A percentile compares a stretch with the other conserved stretches of the same genome.
phyloP scores from a whole-genome alignment of 176 grass and related monocot species.

The Alloteropsis semialata region DNA sequence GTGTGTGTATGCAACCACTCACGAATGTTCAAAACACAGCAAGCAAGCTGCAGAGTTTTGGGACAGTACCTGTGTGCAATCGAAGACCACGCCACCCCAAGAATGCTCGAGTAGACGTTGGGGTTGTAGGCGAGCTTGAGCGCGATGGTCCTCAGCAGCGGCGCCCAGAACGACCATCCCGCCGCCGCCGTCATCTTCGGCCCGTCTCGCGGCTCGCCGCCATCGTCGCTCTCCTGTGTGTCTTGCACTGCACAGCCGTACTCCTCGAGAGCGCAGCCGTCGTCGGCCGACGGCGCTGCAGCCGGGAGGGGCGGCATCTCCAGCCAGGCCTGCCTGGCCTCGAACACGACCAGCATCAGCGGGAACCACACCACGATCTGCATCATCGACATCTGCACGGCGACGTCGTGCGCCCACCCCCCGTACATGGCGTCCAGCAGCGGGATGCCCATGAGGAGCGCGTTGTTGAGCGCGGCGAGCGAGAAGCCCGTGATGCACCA shows the following conservation, averaged over 20 bases:
- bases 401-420: slow-evolving; percentile 69
- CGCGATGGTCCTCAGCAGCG: slow-evolving; percentile 46
- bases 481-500: slow-evolving; percentile 73
- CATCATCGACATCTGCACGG: slow-evolving; percentile 69
- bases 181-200: background rate
- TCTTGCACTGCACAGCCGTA: background rate
- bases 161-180: slow-evolving; percentile 17
- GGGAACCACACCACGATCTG: slow-evolving; percentile 59
- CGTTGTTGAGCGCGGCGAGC: slow-evolving; percentile 62
- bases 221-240: slow-evolving; percentile 1
- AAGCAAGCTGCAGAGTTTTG: too few species aligned
- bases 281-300: background rate
- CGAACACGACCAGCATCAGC: slow-evolving; percentile 54
- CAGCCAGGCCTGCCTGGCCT: slow-evolving; percentile 48
- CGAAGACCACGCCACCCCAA: slow-evolving; percentile 53
- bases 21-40: background rate
- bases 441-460: slow-evolving; percentile 66
- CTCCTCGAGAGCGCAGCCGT: background rate
- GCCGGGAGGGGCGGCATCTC: background rate
- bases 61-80: slow-evolving; percentile 41
- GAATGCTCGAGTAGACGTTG: slow-evolving; percentile 52
- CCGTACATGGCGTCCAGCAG: slow-evolving; percentile 75
- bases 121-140: slow-evolving; percentile 59
- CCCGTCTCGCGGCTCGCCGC: background rate
- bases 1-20: background rate